These are phyloP conservation scores for Thielaviopsis euricoi DNA, from an alignment of 2,329 filamentous ascomycete genomes.

Conservation along the genomic window DNA sequence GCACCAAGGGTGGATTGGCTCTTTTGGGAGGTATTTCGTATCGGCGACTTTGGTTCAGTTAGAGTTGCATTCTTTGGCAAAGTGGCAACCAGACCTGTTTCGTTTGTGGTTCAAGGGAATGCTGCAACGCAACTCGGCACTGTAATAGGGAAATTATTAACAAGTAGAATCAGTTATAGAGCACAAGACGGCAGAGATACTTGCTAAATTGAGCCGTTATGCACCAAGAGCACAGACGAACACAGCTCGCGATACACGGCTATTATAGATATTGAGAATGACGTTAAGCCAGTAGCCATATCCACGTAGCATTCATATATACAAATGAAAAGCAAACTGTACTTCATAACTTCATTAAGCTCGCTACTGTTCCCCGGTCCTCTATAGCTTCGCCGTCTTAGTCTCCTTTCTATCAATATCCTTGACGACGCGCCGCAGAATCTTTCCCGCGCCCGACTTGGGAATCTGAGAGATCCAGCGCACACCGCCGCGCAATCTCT, in stretches of 20 bases:
- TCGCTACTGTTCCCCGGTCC: neutral
- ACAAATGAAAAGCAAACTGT: neutral
- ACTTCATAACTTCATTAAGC: neutral
- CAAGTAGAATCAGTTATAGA: neutral
- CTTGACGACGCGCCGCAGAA: conserved; percentile 33
- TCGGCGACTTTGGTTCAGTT: neutral
- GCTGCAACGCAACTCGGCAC: neutral
- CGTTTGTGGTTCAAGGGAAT: neutral
- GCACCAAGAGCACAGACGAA: too few species aligned
- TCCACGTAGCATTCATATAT: neutral
- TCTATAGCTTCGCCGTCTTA: conserved; percentile 22
- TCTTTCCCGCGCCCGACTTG: conserved; percentile 45
- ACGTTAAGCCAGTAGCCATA: neutral
- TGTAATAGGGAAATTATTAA: neutral
- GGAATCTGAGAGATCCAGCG: conserved; percentile 51
- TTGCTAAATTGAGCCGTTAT: neutral
- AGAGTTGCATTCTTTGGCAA: neutral
- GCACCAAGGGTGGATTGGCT: too few species aligned
- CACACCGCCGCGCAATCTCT: conserved; percentile 56
- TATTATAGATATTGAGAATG: neutral
- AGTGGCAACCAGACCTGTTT: neutral
- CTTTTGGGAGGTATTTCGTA: neutral
- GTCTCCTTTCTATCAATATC: conserved; percentile 20
- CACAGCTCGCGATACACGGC: too few species aligned
- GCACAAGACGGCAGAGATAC: neutral